phyloP scores from a whole-genome alignment of 163 green algal species.

The Smithsoniella earleae region DNA sequence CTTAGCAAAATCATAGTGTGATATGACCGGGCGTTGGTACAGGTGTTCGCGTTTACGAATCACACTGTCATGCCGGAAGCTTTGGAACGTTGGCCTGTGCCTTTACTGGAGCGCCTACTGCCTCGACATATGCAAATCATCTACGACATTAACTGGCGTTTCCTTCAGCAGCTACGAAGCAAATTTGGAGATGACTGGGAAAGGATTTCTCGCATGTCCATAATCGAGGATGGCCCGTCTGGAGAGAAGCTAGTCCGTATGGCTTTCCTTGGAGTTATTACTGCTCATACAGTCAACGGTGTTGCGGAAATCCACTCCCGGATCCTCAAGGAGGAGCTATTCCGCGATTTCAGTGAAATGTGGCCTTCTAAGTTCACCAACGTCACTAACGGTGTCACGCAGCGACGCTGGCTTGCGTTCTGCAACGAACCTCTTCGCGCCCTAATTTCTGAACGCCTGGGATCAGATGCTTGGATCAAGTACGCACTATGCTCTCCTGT shows the following conservation, averaged over 20 bases:
- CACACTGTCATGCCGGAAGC: conserved; percentile 98
- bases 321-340: conserved; percentile 96
- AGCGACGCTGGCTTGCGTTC: conserved; percentile 96
- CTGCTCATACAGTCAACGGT: conserved; percentile 82
- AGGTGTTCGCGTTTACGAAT: conserved; percentile 96
- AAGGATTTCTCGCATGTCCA: conserved; percentile 77
- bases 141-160: conserved; percentile 96
- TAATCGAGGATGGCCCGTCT: conserved; percentile 79
- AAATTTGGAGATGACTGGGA: conserved; percentile 82
- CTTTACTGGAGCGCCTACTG: conserved; percentile 84
- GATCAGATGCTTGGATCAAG: conserved; percentile 84
- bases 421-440: conserved; percentile 85
- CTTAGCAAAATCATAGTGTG: too few relatives aligned
- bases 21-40: too few relatives aligned
- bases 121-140: conserved; percentile 96
- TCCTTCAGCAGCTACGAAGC: conserved; percentile 69
- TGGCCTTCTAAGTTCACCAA: conserved; percentile 95
- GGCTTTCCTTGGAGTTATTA: conserved; percentile 87
- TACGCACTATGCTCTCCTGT: too few relatives aligned
- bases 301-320: conserved; percentile 94
- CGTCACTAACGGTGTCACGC: conserved; percentile 95
- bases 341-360: conserved; percentile 83
- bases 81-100: conserved; percentile 95
- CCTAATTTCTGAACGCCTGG: conserved; percentile 79
- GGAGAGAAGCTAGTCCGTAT: conserved; percentile 63